These are phyloP conservation scores for Candida fluviatilis DNA, from an alignment of 805 yeast genomes.

Conservation along the genomic window DNA sequence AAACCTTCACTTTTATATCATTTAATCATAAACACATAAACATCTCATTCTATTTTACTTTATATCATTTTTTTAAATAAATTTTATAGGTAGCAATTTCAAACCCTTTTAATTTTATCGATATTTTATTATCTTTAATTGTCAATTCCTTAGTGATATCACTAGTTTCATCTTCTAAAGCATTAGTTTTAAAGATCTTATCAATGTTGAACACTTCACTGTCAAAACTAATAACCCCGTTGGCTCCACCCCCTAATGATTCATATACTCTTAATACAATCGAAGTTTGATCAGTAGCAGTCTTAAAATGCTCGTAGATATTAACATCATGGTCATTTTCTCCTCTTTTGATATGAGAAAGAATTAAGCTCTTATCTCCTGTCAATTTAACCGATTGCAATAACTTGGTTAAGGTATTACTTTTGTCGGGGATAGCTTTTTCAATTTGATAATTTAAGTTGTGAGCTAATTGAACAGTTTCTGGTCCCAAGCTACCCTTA, in stretches of 20 bases:
- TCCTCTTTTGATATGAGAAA: slow-evolving; percentile 80
- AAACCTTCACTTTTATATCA: too few species aligned
- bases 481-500: slow-evolving; percentile 55
- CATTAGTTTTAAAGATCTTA: slow-evolving; percentile 51
- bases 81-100: slow-evolving; percentile 69
- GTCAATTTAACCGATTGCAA: slow-evolving; percentile 17
- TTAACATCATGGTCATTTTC: slow-evolving; percentile 70
- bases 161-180: slow-evolving; percentile 48
- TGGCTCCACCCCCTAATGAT: slow-evolving; percentile 74
- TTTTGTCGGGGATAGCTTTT: slow-evolving; percentile 12
- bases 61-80: slow-evolving; percentile 27
- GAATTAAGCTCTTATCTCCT: slow-evolving; percentile 58
- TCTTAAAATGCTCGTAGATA: slow-evolving; percentile 43
- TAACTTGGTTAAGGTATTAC: slow-evolving; percentile 11
- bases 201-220: slow-evolving; percentile 34
- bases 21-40: too few species aligned
- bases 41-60: too few species aligned
- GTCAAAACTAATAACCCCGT: slow-evolving; percentile 45
- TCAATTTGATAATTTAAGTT: slow-evolving; percentile 64
- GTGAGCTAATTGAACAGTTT: slow-evolving; percentile 70
- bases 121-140: slow-evolving; percentile 24
- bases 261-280: slow-evolving; percentile 79
- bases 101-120: slow-evolving; percentile 60
- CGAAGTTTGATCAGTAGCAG: slow-evolving; percentile 34
- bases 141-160: slow-evolving; percentile 38